Conservation (phyloP, 1,284 basidiomycete species). For the Fistulinella staudtii region DNA sequence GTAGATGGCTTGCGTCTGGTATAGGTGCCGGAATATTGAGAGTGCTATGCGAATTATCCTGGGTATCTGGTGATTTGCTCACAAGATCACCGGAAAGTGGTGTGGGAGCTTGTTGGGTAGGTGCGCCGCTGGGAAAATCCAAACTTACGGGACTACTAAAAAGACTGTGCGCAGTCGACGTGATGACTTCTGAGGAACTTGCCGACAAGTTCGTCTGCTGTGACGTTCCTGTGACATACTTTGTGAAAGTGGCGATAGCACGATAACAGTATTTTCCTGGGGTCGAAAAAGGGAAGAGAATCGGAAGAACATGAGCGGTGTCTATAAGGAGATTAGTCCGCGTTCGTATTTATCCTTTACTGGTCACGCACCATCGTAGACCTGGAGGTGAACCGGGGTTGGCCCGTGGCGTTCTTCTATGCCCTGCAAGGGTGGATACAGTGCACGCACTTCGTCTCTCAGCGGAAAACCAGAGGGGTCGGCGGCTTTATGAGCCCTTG, state of each 20-base stretch:
- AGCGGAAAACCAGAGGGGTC: conserved; percentile 74
- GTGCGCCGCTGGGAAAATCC: neutral
- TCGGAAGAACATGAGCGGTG: conserved; percentile 70
- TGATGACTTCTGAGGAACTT: conserved; percentile 12
- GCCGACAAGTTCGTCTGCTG: conserved; percentile 5
- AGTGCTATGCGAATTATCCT: neutral
- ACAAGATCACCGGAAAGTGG: conserved; percentile 8
- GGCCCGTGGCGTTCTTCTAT: conserved; percentile 64
- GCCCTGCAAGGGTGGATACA: conserved; percentile 65
- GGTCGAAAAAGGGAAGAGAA: conserved; percentile 80
- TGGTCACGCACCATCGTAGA: conserved; percentile 60
- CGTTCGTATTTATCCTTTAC: neutral
- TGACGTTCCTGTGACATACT: conserved; percentile 53
- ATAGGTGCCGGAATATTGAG: neutral
- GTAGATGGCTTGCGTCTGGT: neutral
- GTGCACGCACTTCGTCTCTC: conserved; percentile 50
- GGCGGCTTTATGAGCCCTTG: conserved; percentile 89
- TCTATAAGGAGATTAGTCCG: conserved; percentile 39
- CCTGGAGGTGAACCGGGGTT: conserved; percentile 90
- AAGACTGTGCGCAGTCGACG: neutral
- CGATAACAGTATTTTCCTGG: conserved; percentile 78
- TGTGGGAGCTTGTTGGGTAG: conserved; percentile 5
- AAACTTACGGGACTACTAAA: conserved; percentile 5
- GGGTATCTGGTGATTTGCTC: neutral
- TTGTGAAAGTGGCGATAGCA: conserved; percentile 65